These are phyloP conservation scores for Passalora sequoiae DNA, from an alignment of 2,329 filamentous ascomycete genomes.

Conservation along the genomic window DNA sequence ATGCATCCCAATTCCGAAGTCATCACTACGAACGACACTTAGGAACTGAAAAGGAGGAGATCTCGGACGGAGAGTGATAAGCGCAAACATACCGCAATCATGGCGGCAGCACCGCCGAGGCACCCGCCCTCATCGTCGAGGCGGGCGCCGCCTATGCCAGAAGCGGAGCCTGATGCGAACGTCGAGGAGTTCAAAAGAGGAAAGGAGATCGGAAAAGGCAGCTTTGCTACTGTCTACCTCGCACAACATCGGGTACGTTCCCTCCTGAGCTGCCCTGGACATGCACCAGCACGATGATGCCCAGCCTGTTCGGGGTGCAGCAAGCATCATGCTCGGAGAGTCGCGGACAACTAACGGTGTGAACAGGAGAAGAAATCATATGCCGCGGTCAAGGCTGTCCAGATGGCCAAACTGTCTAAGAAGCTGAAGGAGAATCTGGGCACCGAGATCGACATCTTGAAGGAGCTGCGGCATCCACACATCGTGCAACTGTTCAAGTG, in stretches of 20 bases:
- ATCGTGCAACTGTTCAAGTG: conserved; percentile 96
- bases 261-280: no score
- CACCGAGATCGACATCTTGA: conserved; percentile 91
- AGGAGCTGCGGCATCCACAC: conserved; percentile 88
- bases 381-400: conserved; percentile 95
- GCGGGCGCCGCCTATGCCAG: conserved; percentile 32
- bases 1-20: conserved; percentile 15
- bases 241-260: conserved; percentile 33
- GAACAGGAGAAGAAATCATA: conserved; percentile 68
- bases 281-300: no score
- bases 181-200: conserved; percentile 77
- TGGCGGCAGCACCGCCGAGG: conserved; percentile 26
- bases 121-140: conserved; percentile 29
- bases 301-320: not conserved
- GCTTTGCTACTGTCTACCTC: conserved; percentile 87
- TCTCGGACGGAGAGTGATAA: conserved; percentile 5
- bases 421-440: conserved; percentile 96
- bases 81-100: conserved; percentile 16
- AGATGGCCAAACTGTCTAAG: conserved; percentile 82
- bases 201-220: conserved; percentile 91
- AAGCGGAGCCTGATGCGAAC: conserved; percentile 36
- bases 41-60: conserved; percentile 15
- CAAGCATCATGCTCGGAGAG: not conserved
- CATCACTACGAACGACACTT: conserved; percentile 11
- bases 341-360: conserved; percentile 5